Conservation (phyloP, 2,329 filamentous ascomycete genomes). For the Fusarium mangiferae region DNA sequence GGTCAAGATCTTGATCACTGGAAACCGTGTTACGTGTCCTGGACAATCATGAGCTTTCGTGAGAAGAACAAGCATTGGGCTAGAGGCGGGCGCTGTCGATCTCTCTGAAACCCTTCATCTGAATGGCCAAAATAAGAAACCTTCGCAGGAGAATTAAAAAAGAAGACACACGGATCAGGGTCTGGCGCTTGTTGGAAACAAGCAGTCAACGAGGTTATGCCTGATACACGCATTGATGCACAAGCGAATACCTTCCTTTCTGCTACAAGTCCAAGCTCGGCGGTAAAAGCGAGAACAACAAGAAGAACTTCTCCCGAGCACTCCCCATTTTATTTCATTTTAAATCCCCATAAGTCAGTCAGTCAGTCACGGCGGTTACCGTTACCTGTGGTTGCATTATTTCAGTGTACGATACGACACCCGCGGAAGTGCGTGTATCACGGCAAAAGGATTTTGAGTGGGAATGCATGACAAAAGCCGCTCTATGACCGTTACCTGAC, state of each 20-base stretch:
- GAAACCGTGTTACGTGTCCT: constrained; percentile 17
- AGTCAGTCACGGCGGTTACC: constrained; percentile 1
- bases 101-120: constrained; percentile 24
- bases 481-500: constrained; percentile 23
- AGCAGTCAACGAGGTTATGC: constrained; percentile 15
- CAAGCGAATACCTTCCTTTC: constrained; percentile 1
- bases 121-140: constrained; percentile 12
- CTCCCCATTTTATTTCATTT: neutral
- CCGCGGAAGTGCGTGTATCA: constrained; percentile 25
- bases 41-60: neutral
- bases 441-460: constrained; percentile 16
- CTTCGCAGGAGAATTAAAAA: neutral
- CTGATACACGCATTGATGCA: constrained; percentile 24
- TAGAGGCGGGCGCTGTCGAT: constrained; percentile 17
- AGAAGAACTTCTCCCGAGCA: neutral
- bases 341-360: constrained; percentile 1
- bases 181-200: constrained; percentile 16
- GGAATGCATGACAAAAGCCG: constrained; percentile 26
- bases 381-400: constrained; percentile 8
- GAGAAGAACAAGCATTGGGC: constrained; percentile 7
- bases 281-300: constrained; percentile 4
- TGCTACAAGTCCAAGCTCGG: constrained; percentile 29
- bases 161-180: constrained; percentile 28
- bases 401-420: neutral
- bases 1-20: neutral